Percentiles rank a stretch among this genome's conserved stretches.
Conservation (phyloP, 2,329 filamentous ascomycete genomes). For the Coniochaeta ligniaria region DNA sequence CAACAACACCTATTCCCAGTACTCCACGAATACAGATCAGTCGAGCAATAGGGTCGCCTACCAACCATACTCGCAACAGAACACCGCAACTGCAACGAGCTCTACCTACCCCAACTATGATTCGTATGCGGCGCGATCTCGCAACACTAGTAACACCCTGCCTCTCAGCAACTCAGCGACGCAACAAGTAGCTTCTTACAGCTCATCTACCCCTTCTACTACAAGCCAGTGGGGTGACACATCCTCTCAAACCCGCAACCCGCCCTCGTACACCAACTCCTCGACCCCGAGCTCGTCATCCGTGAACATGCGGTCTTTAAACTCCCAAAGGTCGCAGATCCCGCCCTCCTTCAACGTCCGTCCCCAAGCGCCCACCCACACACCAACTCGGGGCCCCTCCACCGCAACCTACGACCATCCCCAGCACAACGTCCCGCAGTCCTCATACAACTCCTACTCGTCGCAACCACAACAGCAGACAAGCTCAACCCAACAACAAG, state of each 20-base stretch:
- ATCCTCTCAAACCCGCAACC: conserved; percentile 15
- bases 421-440: conserved; percentile 2
- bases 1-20: conserved; percentile 12
- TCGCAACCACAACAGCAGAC: conserved; percentile 17
- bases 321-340: conserved; percentile 11
- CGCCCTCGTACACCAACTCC: conserved; percentile 20
- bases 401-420: conserved; percentile 13
- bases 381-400: conserved; percentile 11
- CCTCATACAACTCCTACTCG: conserved; percentile 4
- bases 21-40: conserved; percentile 9
- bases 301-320: conserved; percentile 14
- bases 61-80: conserved; percentile 26
- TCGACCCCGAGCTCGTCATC: conserved; percentile 13
- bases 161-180: conserved; percentile 13
- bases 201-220: conserved; percentile 13
- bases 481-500: conserved; percentile 17
- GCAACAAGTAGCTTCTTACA: conserved; percentile 19
- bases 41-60: conserved; percentile 16
- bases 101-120: conserved; percentile 17
- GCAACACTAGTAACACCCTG: conserved; percentile 8
- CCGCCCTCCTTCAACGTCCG: conserved; percentile 15
- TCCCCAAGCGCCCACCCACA: conserved; percentile 16
- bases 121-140: conserved; percentile 9
- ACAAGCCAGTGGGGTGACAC: conserved; percentile 14
- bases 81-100: conserved; percentile 7